Evolutionary conservation across 768 basidiomycete species (phyloP).

Genomic region (Mrakia hoshinonis): DNA sequence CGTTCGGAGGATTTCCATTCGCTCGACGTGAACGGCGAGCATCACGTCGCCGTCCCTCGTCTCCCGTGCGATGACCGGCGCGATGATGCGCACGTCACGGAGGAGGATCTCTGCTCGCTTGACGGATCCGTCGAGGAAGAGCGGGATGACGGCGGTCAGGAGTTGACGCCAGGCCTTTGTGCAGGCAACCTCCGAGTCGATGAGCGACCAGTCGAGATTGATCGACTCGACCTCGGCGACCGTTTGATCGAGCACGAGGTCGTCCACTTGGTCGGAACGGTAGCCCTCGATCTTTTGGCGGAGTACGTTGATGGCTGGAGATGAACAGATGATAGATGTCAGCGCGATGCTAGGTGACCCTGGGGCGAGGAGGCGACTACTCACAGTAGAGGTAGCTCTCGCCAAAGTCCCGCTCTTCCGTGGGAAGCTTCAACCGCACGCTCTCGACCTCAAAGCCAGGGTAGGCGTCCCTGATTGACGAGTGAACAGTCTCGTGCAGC

Average conservation of each 20-base stretch:
- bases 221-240: slow-evolving; percentile 60
- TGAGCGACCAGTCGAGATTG: slow-evolving; percentile 78
- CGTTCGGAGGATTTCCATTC: slow-evolving; percentile 63
- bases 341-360: too few species aligned
- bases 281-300: slow-evolving; percentile 22
- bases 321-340: neutral
- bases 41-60: slow-evolving; percentile 72
- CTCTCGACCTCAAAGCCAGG: slow-evolving; percentile 58
- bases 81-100: slow-evolving; percentile 2
- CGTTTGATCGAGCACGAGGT: slow-evolving; percentile 44
- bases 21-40: slow-evolving; percentile 65
- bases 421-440: slow-evolving; percentile 55
- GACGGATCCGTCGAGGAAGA: slow-evolving; percentile 3
- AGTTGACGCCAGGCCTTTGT: slow-evolving; percentile 71
- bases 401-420: slow-evolving; percentile 66
- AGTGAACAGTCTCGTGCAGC: slow-evolving; percentile 56
- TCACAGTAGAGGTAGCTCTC: slow-evolving; percentile 68
- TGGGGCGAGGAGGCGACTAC: slow-evolving; percentile 25
- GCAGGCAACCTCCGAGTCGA: slow-evolving; percentile 65
- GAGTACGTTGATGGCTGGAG: slow-evolving; percentile 11
- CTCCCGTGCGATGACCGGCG: slow-evolving; percentile 53
- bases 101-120: slow-evolving; percentile 17
- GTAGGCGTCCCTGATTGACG: slow-evolving; percentile 49
- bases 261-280: slow-evolving; percentile 43
- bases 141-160: slow-evolving; percentile 38